Evolutionary conservation across 225 moss, liverwort and hornwort genomes (phyloP).

Genomic region (Pleurozium schreberi): DNA sequence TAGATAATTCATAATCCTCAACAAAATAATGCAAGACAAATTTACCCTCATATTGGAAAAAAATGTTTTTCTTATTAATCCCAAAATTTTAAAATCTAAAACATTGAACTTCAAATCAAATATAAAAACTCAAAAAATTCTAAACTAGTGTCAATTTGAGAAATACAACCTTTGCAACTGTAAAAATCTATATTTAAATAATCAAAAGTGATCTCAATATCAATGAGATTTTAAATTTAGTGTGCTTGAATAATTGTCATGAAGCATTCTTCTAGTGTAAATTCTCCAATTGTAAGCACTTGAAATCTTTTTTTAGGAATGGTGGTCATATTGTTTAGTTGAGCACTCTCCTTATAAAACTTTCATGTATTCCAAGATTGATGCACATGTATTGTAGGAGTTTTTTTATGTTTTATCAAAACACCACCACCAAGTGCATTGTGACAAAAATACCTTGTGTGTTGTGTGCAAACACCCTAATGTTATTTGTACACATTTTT

Average conservation of each 20-base stretch:
- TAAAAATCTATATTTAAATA: neutral
- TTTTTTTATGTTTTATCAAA: neutral
- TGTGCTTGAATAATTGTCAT: fast-evolving
- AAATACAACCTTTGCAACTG: fast-evolving
- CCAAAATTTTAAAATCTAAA: neutral
- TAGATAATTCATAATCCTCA: neutral
- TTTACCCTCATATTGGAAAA: neutral
- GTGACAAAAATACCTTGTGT: neutral
- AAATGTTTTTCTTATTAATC: neutral
- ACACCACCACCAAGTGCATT: too few species aligned
- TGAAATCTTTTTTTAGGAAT: fast-evolving
- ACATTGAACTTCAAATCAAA: neutral
- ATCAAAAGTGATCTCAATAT: fast-evolving
- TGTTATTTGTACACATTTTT: neutral
- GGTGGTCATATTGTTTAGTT: too few species aligned
- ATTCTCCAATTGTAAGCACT: neutral
- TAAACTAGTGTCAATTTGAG: fast-evolving
- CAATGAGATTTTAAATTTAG: neutral
- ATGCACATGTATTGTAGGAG: neutral
- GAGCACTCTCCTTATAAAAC: neutral
- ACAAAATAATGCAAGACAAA: too few species aligned
- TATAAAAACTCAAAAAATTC: neutral
- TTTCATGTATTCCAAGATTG: too few species aligned
- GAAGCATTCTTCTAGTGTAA: neutral
- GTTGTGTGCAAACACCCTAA: fast-evolving